phyloP scores from a whole-genome alignment of 306 rosid genomes.

The Astragalus membranaceus region DNA sequence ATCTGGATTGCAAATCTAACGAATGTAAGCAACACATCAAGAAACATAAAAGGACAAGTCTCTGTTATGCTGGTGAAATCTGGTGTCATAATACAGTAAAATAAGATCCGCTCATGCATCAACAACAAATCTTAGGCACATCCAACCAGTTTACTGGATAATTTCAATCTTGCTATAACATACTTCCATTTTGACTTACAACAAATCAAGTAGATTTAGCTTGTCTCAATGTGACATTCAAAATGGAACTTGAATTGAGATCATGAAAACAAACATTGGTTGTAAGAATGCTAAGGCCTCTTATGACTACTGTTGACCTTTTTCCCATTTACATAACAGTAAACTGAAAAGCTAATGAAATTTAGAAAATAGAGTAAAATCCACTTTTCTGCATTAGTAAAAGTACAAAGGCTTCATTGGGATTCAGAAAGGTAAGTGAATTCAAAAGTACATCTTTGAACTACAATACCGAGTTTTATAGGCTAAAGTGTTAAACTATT shows the following conservation, averaged over 20 bases:
- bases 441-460: too few species aligned
- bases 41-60: constrained; percentile 15
- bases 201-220: not conserved
- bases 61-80: not conserved
- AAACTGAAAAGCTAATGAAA: too few species aligned
- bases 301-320: not conserved
- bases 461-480: too few species aligned
- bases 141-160: constrained; percentile 8
- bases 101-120: constrained; percentile 17
- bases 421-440: too few species aligned
- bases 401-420: too few species aligned
- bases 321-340: constrained; percentile 5
- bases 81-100: constrained; percentile 13
- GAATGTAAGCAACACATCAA: constrained; percentile 22
- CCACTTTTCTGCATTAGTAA: too few species aligned
- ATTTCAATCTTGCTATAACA: not conserved
- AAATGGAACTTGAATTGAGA: not conserved
- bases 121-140: constrained; percentile 8
- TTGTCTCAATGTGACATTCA: not conserved
- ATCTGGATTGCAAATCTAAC: constrained; percentile 53
- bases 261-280: too few species aligned
- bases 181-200: constrained; percentile 13
- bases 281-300: not conserved
- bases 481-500: too few species aligned
- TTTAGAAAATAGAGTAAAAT: too few species aligned